Base-by-base conservation (phyloP, 2,329 filamentous ascomycete species). In the Ascochyta pisi region DNA sequence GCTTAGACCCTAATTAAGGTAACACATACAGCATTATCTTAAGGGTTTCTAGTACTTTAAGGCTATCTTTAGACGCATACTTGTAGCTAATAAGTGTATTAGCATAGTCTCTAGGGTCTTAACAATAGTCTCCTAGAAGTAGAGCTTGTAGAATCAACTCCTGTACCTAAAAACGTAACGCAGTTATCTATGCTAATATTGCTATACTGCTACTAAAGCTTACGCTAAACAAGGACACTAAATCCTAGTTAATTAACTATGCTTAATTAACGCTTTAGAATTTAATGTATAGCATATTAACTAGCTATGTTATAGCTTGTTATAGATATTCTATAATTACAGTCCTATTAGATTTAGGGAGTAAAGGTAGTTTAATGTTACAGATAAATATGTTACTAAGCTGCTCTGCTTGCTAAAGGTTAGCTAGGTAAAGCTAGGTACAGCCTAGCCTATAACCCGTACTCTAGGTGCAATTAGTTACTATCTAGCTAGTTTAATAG, bases 381-480 rank as follows among this genome's bases (percentile, higher is more conserved):
- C 38, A 40, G 38, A 40, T 23, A 12, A 40, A 40, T 15, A 23
- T 23, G 38, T 40, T 26, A 4, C 38, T 19, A 26, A 40, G 38
- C 38, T 40, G 38, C 38, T 40, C 38, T 40, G 38, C 38, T 40
- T 40, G 38, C 38, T 40, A 23, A 40, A 40, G 38, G 38, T 40
- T 19, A 6, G 38, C 38, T 40, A 12, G 38, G 38, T 40, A 40
- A 40, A 40, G 38, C 38, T 12, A 40, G 38, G 19, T 40, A 40
- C 38, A 40, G 19, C 38, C 38, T 12, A 40, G 38, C 9, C 38
- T 12, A 40, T 15, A 7, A 26, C 38, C 38, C 23, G 38, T 40
- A 40, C 38, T 26, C 38, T 40, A 8, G n/a, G 15, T 10, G 22
- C 23, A 26, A 26, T 40, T 26, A 40, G 38, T 40, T 40, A 26